Conservation (phyloP, 805 yeast species). For the Candida sphagnicola region DNA sequence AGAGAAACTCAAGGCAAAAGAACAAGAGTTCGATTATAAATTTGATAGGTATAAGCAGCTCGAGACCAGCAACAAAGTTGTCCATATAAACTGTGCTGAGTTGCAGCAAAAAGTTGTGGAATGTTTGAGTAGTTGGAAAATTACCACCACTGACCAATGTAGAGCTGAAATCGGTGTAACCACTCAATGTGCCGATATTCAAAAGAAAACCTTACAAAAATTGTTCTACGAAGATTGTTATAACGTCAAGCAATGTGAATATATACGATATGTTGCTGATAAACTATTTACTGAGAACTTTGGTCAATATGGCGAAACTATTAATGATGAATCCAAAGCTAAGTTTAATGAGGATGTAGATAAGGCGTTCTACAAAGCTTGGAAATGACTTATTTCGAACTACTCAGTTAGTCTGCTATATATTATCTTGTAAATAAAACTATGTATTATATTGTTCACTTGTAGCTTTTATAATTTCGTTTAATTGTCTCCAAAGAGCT, state of each 20-base stretch:
- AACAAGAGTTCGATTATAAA: slow-evolving; percentile 17
- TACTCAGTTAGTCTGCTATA: too few relatives aligned
- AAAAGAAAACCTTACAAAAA: slow-evolving; percentile 28
- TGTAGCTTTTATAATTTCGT: slow-evolving; percentile 13
- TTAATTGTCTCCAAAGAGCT: slow-evolving; percentile 44
- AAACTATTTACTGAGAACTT: slow-evolving; percentile 30
- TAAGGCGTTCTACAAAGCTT: slow-evolving; percentile 24
- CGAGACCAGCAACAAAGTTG: slow-evolving; percentile 21
- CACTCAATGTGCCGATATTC: slow-evolving; percentile 30
- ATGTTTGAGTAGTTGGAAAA: slow-evolving; percentile 31
- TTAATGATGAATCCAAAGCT: slow-evolving; percentile 20
- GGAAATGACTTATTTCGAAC: too few relatives aligned
- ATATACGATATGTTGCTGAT: slow-evolving; percentile 34
- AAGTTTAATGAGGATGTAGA: slow-evolving; percentile 29
- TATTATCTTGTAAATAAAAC: background rate
- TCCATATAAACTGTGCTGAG: slow-evolving; percentile 38
- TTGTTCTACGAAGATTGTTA: slow-evolving; percentile 36
- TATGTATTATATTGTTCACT: background rate
- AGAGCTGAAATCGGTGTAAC: slow-evolving; percentile 22
- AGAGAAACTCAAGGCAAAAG: slow-evolving; percentile 7
- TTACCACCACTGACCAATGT: slow-evolving; percentile 25
- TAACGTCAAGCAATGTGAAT: slow-evolving; percentile 30
- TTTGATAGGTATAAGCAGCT: slow-evolving; percentile 28
- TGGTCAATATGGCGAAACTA: slow-evolving; percentile 33
- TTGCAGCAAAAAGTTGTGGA: slow-evolving; percentile 32